Base-by-base conservation (phyloP, 306 rosid genomes). In the Clitoria ternatea region DNA sequence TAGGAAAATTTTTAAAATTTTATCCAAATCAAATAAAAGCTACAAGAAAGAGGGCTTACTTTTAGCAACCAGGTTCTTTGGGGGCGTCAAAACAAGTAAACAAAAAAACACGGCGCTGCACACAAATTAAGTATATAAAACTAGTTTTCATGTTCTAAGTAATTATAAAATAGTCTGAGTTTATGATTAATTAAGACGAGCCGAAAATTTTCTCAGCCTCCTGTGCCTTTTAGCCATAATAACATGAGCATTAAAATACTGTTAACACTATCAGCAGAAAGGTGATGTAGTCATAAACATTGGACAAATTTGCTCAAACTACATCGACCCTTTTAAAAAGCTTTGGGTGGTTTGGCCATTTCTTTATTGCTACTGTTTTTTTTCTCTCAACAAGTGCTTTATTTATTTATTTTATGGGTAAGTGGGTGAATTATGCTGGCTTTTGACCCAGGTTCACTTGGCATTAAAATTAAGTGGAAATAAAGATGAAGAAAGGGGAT, bases 201-300 rank as follows among this genome's bases (percentile, higher is more conserved):
- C n/a, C n/a, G n/a, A n/a, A n/a, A n/a, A n/a, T n/a, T n/a, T n/a
- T n/a, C n/a, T n/a, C 47, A 11, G 29, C 13, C 1, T 29, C 20
- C 18, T 12, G 1, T 52, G 14, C 3, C 17, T 39, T 40, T 39
- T 26, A 15, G 59, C 35, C 69, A 56, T 17, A 17, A 35, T 19
- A 20, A 35, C 17, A 24, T 5, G 4, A 70, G 22, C 36, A 33
- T 14, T 48, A 19, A 32, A 57, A 42, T 27, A 7, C 9, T 20
- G 32, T 15, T 1, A n/a, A 7, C 65, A 37, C 54, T 27, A 37
- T 15, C 7, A 5, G 13, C 2, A 22, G 12, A 3, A 24, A 3
- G 2, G 17, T 19, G 62, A 18, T 29, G 66, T 20, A 17, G 78
- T 78, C 56, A 64, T 24, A 48, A 65, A 77, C 77, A 53, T 43